Base-by-base conservation (phyloP, 1,139 yeast species). In the Suzukiozyma palmioleophila region DNA sequence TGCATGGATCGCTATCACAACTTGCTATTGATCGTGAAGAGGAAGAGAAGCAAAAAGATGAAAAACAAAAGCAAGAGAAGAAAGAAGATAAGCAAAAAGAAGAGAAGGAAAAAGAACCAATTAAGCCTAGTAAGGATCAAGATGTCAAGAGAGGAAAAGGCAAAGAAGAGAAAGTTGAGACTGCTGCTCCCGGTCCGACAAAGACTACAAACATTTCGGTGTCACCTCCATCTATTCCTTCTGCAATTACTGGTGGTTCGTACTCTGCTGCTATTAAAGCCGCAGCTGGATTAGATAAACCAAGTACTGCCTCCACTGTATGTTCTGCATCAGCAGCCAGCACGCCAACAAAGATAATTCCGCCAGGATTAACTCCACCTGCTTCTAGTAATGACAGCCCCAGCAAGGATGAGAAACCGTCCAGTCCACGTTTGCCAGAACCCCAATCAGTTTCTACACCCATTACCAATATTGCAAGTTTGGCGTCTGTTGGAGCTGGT, bases 301-400 rank as follows among this genome's bases (percentile, higher is more conserved):
- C 39, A 7, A 36, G 33, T 28, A 35, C 34, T 11, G 7, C 39
- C 24, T 22, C 44, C 10, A 35, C 43, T 5, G 40, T 39, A 12
- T 34, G 49, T 6, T 38, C 47, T 2, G 28, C 48, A 12, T 45
- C 51, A 32, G 34, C 50, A 25, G 34, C 14, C 15, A 26, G 35
- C 3, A 32, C 35, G 10, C 35, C 35, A 22, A 32, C 43, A 21
- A 47, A 44, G 33, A 48, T 49, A 9, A 52, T 52, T 21, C 64
- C 62, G 12, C 63, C 62, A 15, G 62, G 62, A 5, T 51, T 59
- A 37, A 49, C 47, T 31, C 50, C 47, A 10, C 38, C 44, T 14
- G 38, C 47, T 21, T 39, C 43, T 3, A 37, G 48, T 34, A 8
- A 54, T 55, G 15, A 59, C 73, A 30, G 80, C 81, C 1, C 72